Percentiles rank a stretch among this genome's conserved stretches.
These are phyloP conservation scores for Ganoderma multipileum DNA, from an alignment of 1,284 basidiomycete species.

Conservation along the genomic window DNA sequence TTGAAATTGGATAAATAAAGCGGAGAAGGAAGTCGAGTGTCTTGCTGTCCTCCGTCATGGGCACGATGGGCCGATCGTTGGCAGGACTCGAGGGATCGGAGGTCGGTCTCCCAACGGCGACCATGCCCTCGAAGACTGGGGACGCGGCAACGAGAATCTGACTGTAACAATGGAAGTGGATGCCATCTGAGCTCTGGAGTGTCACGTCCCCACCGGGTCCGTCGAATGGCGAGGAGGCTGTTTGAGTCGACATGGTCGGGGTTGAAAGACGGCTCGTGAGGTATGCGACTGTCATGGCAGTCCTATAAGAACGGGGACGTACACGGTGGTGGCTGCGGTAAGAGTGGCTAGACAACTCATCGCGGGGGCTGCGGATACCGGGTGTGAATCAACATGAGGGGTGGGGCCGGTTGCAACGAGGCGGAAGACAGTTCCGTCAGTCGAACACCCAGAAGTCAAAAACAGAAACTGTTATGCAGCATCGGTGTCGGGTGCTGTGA, in stretches of 20 bases:
- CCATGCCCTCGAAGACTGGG: slow-evolving; percentile 25
- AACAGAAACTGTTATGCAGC: not conserved
- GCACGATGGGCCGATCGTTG: not conserved
- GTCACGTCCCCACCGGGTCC: slow-evolving; percentile 14
- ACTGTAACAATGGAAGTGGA: slow-evolving; percentile 26
- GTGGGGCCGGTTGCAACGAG: not conserved
- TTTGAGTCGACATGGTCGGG: not conserved
- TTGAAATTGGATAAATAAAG: slow-evolving; percentile 2
- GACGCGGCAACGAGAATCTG: slow-evolving; percentile 33
- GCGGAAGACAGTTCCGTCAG: not conserved
- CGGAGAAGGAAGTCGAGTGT: not conserved
- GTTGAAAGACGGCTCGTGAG: not conserved
- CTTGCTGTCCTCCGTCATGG: slow-evolving; percentile 8
- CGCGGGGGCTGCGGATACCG: not conserved
- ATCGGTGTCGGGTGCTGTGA: not conserved
- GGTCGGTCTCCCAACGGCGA: slow-evolving; percentile 4
- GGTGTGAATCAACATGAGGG: not conserved
- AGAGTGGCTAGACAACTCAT: not conserved
- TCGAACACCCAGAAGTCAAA: not conserved
- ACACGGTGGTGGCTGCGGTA: not conserved
- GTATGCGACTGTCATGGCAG: not conserved
- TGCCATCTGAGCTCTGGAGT: slow-evolving; percentile 15
- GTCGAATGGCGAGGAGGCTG: slow-evolving; percentile 21
- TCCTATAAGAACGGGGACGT: not conserved
- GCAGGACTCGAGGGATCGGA: not conserved